Base-by-base conservation (phyloP, 106 monocot species). In the Triglochin maritima region DNA sequence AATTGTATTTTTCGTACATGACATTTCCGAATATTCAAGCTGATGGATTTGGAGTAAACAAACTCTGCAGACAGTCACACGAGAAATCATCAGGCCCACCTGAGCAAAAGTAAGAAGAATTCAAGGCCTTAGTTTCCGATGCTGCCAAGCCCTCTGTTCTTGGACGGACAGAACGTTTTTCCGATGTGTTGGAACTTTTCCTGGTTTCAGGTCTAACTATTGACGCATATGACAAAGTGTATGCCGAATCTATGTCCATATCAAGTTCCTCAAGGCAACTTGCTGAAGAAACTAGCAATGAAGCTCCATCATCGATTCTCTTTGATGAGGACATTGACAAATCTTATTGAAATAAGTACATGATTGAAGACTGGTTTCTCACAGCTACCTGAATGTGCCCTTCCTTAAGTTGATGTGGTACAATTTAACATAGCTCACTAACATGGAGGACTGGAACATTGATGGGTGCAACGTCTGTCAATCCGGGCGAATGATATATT, bases 181-280 rank as follows among this genome's bases (percentile, higher is more conserved):
- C 86, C 8, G 64, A 74, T 59, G 88, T 91, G 70, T 43, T 91
- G 16, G 96, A 91, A 69, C 60, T 85, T 42, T 98, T 98, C 62
- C 75, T 98, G 16, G 86, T 78, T 64, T 86, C 83, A 57, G 81
- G 86, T 59, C 60, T 91, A 44, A 98, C 66, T 42, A 79, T 92
- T 43, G 79, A 86, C 64, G 96, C 96, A 13, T 98, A 91, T 69
- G 91, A 91, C 70, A 68, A 64, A 74, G 70, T 80, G 46, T 88
- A 71, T 73, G 74, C 87, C 77, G 74, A 83, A 43, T 50, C 66
- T 41, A 52, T 66, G 66, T 13, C 47, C 47, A 49, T 7, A 48
- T 64, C 48, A 6, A n/a, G 48, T 7, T 9, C 17, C 13, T 45
- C 9, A 44, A 64, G 64, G 9, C 52, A 52, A 52, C 7, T 8